A percentile compares a stretch with the other conserved stretches of the same genome.
These are phyloP conservation scores for Hypoxylon lenormandii DNA, from an alignment of 495 filamentous ascomycete genomes.

Conservation along the genomic window DNA sequence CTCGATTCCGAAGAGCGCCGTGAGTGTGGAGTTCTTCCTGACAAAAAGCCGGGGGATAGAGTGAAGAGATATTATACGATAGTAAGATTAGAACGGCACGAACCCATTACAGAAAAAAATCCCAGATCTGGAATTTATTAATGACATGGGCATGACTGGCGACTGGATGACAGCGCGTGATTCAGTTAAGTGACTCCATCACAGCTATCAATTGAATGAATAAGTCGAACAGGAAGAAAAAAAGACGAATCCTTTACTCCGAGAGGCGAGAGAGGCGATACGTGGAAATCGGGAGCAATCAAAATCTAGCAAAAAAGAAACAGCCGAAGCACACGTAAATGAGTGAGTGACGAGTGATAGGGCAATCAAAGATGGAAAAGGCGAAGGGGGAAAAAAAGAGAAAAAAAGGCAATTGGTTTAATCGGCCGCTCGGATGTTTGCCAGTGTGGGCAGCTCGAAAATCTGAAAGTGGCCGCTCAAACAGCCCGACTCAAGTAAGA, in stretches of 20 bases:
- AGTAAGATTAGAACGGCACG: slow-evolving; percentile 20
- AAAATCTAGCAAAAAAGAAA: slow-evolving; percentile 31
- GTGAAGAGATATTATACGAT: slow-evolving; percentile 28
- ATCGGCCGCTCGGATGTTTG: slow-evolving; percentile 38
- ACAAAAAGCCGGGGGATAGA: slow-evolving; percentile 7
- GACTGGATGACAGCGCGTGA: slow-evolving; percentile 12
- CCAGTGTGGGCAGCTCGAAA: slow-evolving; percentile 39
- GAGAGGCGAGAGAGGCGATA: slow-evolving; percentile 28
- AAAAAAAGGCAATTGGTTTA: slow-evolving; percentile 37
- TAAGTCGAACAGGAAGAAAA: slow-evolving; percentile 5
- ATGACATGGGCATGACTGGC: slow-evolving; percentile 11
- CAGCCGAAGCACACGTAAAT: slow-evolving; percentile 38
- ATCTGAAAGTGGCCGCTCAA: slow-evolving; percentile 30
- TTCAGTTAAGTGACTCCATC: slow-evolving; percentile 17
- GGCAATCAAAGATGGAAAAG: slow-evolving; percentile 25
- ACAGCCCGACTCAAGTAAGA: slow-evolving; percentile 55
- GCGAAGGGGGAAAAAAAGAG: slow-evolving; percentile 13
- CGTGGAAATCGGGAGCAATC: slow-evolving; percentile 33
- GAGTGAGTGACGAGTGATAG: slow-evolving; percentile 19
- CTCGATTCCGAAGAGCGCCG: slow-evolving; percentile 28
- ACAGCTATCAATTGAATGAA: slow-evolving; percentile 5
- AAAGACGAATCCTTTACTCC: slow-evolving; percentile 33
- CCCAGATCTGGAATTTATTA: slow-evolving; percentile 3
- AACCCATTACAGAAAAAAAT: slow-evolving; percentile 12
- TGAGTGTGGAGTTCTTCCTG: slow-evolving; percentile 34